Evolutionary conservation across 345 rosid genomes (phyloP), one percentile per base, ranked within the genome.

Genomic region (Acer negundo): DNA sequence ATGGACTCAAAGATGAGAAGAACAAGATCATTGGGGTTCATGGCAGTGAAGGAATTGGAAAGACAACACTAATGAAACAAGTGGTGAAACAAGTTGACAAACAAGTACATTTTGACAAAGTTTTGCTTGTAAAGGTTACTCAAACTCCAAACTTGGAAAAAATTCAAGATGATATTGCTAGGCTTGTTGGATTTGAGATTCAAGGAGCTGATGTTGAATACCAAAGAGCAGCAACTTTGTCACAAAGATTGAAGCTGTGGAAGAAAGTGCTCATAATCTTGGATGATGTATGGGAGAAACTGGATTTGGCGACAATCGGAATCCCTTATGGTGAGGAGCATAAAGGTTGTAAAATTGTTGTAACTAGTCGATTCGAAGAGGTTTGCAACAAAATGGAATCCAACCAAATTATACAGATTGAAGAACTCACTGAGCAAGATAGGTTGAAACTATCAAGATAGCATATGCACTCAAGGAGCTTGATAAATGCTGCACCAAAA

Each of bases 201-300:
- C 62, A 77, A 3, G 87, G 76, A 49, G 6, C 38, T 4, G 56
- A 70, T 24, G 38, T 22, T 46, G 76, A 8, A 11, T 1, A 2
- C 1, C 77, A 20, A 13, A 75, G 85, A 40, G 84, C 82, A 16
- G 17, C 42, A 11, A 62, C 70, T 35, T 56, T 81, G 15, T 13
- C 51, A 4, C 17, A 4, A 3, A 35, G 74, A 31, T 26, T 83
- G 69, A 77, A 23, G 69, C 47, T 17, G 24, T 63, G 62, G 61
- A 56, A 77, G 66, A 83, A 74, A 23, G 23, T 79, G 51, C 80
- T 87, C 44, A 69, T 87, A 15, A 79, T 87, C 58, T 62, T 87
- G 10, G 87, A 87, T 49, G 69, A 82, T 51, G 23, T 87, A 1
- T 78, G 85, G 85, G 47, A 70, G 6, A 47, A 20, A n/a, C n/a